Evolutionary conservation across 352 stramenopile species (phyloP), one percentile per base, ranked within the genome.

Genomic region (Pythium aristosporum): DNA sequence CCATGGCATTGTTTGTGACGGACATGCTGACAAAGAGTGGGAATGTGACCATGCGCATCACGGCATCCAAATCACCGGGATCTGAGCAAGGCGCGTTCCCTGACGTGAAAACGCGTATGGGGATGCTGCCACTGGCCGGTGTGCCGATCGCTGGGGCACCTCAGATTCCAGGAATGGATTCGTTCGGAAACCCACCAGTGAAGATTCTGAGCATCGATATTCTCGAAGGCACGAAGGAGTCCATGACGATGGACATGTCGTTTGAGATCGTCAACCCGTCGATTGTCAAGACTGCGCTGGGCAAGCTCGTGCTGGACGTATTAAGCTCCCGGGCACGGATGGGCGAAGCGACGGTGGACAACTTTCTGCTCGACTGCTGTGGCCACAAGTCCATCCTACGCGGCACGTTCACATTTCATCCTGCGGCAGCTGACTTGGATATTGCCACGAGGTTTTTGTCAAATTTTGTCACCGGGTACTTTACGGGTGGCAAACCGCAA

Each of bases 391-490:
- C 80, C 1, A 56, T 88, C 59, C 54, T 94, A 20, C 61, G 44
- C 2, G 86, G 84, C 41, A 75, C 23, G 32, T 94, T 94, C 32
- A 65, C 74, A 21, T 91, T 89, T n/a, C 61, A 77, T 21, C 86
- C 86, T 16, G 54, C 57, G 0, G 30, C 32, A 10, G 43, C 42
- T 2, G 79, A 88, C 41, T 25, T 75, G 15, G 52, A 47, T 0
- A 72, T 58, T 16, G 71, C 81, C 12, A 65, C 77, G 34, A 75
- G 57, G 34, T 94, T 94, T 57, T 67, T 94, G n/a, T 94, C 86
- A 3, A 91, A 92, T 49, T 94, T 94, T 63, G 86, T 94, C 7
- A 85, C 61, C 23, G 86, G 86, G 3, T 94, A 89, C 68, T 94
- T 90, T 52, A 92, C 85, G 3, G 64, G 83, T 51, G 82, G 80